Conservation (phyloP, 306 rosid genomes). For the Glycine tomentella region DNA sequence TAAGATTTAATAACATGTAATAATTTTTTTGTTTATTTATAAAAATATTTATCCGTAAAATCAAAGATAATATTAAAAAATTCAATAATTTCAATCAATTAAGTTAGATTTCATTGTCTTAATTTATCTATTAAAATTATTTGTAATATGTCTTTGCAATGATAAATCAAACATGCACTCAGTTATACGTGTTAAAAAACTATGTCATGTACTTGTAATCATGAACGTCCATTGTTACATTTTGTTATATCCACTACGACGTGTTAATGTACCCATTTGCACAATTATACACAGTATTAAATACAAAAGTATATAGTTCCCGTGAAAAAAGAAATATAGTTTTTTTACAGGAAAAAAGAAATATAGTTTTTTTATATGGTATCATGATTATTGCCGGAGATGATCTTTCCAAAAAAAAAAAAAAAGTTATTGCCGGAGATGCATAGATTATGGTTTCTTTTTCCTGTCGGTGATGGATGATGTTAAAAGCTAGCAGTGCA, state of each 20-base stretch:
- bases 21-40: too few relatives aligned
- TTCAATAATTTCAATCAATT: too few relatives aligned
- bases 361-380: too few relatives aligned
- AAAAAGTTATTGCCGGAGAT: background rate
- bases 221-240: background rate
- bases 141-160: too few relatives aligned
- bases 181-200: too few relatives aligned
- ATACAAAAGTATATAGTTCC: background rate
- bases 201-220: background rate
- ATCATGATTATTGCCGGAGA: background rate
- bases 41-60: too few relatives aligned
- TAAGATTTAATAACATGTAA: too few relatives aligned
- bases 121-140: too few relatives aligned
- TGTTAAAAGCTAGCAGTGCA: background rate
- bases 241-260: background rate
- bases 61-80: too few relatives aligned
- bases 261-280: background rate
- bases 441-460: background rate
- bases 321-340: background rate
- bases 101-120: too few relatives aligned
- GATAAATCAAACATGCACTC: too few relatives aligned
- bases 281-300: conserved; percentile 2
- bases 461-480: background rate
- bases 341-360: background rate
- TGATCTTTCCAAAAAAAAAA: too few relatives aligned